These are phyloP conservation scores for Polyporus arcularius DNA, from an alignment of 768 basidiomycete species.

Conservation along the genomic window DNA sequence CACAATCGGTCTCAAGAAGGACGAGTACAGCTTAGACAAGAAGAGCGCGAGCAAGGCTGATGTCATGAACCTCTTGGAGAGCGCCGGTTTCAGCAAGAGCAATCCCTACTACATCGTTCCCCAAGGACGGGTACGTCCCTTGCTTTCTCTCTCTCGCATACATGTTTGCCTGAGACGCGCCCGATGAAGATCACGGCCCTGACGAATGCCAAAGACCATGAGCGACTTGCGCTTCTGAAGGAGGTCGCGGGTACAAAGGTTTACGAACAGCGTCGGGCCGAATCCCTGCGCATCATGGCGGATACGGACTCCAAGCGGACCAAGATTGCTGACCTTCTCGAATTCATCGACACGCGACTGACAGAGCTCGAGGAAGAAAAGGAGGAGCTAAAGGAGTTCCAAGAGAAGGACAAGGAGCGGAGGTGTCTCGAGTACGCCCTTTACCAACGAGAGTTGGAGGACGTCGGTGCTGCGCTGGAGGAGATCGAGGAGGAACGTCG, in stretches of 20 bases:
- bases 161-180: no score
- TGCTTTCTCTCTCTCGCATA: no score
- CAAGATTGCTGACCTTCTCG: constrained; percentile 88
- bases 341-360: constrained; percentile 88
- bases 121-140: constrained; percentile 81
- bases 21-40: constrained; percentile 96
- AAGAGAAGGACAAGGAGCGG: constrained; percentile 92
- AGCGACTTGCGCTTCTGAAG: constrained; percentile 91
- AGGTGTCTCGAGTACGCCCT: constrained; percentile 94
- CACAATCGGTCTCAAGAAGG: constrained; percentile 97
- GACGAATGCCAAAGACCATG: constrained; percentile 96
- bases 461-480: constrained; percentile 82
- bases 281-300: constrained; percentile 95
- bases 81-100: constrained; percentile 96
- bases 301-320: constrained; percentile 92
- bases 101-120: constrained; percentile 99
- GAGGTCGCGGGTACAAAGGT: constrained; percentile 99
- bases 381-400: constrained; percentile 95
- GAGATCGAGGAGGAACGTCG: constrained; percentile 83
- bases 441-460: constrained; percentile 88
- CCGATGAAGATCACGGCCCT: constrained; percentile 85
- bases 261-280: constrained; percentile 90
- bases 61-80: constrained; percentile 95
- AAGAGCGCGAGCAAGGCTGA: constrained; percentile 96
- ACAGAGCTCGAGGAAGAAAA: constrained; percentile 96